Percentiles rank a stretch among this genome's conserved stretches.
phyloP scores from a whole-genome alignment of 371 early-diverging fungal species.

The Zychaea mexicana region DNA sequence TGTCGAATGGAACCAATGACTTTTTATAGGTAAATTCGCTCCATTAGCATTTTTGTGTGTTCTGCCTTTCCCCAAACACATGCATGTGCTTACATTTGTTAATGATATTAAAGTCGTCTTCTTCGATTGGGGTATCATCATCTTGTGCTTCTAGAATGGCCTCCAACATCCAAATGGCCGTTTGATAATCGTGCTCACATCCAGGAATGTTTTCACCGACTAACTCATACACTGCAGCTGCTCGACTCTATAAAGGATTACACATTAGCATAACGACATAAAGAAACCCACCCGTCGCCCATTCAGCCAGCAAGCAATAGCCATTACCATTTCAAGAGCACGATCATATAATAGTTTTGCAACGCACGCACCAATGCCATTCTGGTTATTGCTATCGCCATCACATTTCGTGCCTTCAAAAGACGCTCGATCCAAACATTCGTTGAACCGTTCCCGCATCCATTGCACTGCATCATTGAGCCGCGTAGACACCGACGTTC shows the following conservation, averaged over 20 bases:
- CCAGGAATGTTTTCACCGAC: conserved; percentile 60
- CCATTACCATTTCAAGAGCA: conserved; percentile 62
- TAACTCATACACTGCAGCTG: conserved; percentile 53
- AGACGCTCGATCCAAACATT: conserved; percentile 82
- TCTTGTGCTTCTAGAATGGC: conserved; percentile 67
- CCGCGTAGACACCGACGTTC: conserved; percentile 36
- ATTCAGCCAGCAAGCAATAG: not conserved
- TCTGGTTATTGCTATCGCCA: conserved; percentile 33
- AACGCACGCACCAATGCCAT: conserved; percentile 46
- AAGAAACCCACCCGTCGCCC: too few species aligned
- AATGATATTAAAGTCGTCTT: conserved; percentile 58
- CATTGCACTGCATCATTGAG: conserved; percentile 78
- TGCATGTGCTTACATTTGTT: conserved; percentile 55
- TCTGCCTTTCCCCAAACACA: not conserved
- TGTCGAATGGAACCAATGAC: conserved; percentile 52
- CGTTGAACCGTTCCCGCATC: conserved; percentile 87
- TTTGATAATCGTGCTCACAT: conserved; percentile 78
- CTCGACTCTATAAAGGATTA: conserved; percentile 42
- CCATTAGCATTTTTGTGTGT: not conserved
- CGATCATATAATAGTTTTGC: conserved; percentile 75
- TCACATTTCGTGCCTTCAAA: conserved; percentile 54
- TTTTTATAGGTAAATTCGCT: conserved; percentile 16
- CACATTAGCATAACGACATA: not conserved
- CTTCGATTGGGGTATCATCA: conserved; percentile 54
- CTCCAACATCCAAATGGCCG: conserved; percentile 78